Percentiles rank a stretch among this genome's conserved stretches.
Evolutionary conservation across 805 yeast genomes (phyloP).

Genomic region (Starmerella tilneyi): DNA sequence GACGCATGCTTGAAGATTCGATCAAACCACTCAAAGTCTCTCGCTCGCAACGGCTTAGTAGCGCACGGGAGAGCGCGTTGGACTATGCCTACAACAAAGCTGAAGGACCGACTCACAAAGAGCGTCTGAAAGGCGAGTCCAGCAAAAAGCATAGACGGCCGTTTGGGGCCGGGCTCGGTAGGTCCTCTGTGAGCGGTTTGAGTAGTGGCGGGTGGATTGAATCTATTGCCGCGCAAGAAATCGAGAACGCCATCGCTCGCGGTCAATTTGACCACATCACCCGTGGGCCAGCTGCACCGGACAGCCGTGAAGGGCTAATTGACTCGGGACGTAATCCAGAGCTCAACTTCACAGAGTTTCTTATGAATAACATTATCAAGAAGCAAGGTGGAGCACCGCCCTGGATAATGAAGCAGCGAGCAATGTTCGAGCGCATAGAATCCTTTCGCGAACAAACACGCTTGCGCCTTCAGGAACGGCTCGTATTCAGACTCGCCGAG

Average conservation of each 20-base stretch:
- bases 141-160: constrained; percentile 8
- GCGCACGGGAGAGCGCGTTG: constrained; percentile 55
- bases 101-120: constrained; percentile 25
- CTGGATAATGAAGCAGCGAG: constrained; percentile 74
- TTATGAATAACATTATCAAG: constrained; percentile 60
- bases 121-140: constrained; percentile 11
- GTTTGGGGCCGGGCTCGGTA: background rate
- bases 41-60: constrained; percentile 37
- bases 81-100: constrained; percentile 48
- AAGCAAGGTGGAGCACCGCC: constrained; percentile 77
- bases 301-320: constrained; percentile 30
- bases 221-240: constrained; percentile 62
- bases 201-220: constrained; percentile 34
- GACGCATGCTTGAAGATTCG: constrained; percentile 48
- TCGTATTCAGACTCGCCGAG: constrained; percentile 23
- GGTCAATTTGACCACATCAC: constrained; percentile 58
- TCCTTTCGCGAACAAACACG: constrained; percentile 37
- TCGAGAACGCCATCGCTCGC: constrained; percentile 59
- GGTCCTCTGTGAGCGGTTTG: constrained; percentile 13
- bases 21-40: constrained; percentile 34
- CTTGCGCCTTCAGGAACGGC: constrained; percentile 26
- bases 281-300: constrained; percentile 51
- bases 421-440: constrained; percentile 41
- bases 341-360: constrained; percentile 61
- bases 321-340: constrained; percentile 36